phyloP scores from a whole-genome alignment of 176 grass and related monocot species.

The Ensete glaucum region DNA sequence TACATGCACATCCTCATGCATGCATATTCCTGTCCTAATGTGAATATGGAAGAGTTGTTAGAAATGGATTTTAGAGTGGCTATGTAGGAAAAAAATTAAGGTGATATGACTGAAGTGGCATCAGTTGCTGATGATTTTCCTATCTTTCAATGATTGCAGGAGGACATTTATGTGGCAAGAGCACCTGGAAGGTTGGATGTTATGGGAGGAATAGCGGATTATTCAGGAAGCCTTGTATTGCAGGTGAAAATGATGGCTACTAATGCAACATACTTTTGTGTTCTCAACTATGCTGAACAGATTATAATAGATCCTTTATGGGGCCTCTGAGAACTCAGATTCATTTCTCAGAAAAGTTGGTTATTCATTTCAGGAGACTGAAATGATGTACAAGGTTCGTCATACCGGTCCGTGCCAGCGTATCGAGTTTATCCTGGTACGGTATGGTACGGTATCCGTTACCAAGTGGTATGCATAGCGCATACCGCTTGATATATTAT shows the following conservation, averaged over 20 bases:
- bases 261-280: neutral
- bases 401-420: too few species aligned
- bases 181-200: slow-evolving; percentile 93
- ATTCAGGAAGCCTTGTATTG: slow-evolving; percentile 90
- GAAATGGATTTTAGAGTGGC: neutral
- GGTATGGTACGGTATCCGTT: too few species aligned
- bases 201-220: slow-evolving; percentile 97
- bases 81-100: neutral
- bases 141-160: slow-evolving; percentile 23
- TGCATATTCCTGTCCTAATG: neutral
- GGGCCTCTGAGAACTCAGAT: neutral
- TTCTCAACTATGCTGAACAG: too few species aligned
- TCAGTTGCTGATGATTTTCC: slow-evolving; percentile 4
- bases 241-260: slow-evolving; percentile 32
- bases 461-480: too few species aligned
- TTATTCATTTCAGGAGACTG: too few species aligned
- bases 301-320: too few species aligned
- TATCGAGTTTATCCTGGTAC: too few species aligned
- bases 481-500: too few species aligned
- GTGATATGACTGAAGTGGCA: neutral
- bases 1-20: too few species aligned
- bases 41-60: neutral
- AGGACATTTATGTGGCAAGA: slow-evolving; percentile 93
- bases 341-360: neutral
- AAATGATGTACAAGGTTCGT: too few species aligned